These are phyloP conservation scores for Gonapodya sp. DNA, from an alignment of 192 early-diverging fungal genomes.

Conservation along the genomic window DNA sequence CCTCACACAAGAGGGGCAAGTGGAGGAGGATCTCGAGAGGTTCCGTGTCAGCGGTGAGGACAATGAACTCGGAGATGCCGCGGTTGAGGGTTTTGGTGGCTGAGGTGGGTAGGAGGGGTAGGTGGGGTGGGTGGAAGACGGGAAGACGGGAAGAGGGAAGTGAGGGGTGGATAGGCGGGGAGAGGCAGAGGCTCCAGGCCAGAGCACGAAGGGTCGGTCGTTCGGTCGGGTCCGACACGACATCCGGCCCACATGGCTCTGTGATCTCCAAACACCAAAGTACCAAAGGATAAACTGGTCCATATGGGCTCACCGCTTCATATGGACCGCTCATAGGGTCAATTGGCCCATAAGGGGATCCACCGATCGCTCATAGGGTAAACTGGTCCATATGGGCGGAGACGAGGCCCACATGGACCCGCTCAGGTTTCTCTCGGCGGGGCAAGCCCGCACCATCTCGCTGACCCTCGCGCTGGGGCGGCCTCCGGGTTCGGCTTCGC, in stretches of 20 bases:
- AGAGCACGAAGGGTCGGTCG: too few species aligned
- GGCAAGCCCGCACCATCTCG: not conserved
- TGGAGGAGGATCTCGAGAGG: slow-evolving; percentile 97
- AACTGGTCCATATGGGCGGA: not conserved
- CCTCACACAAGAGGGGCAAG: slow-evolving; percentile 95
- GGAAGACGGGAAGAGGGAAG: not conserved
- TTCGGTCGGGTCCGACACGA: too few species aligned
- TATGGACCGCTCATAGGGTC: not conserved
- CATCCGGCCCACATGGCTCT: too few species aligned
- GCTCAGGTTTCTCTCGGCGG: not conserved
- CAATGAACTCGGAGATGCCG: slow-evolving; percentile 96
- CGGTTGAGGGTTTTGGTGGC: slow-evolving; percentile 99
- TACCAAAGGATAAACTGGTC: not conserved
- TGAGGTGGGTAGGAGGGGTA: slow-evolving; percentile 15
- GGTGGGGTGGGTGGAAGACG: not conserved
- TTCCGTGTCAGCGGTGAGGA: slow-evolving; percentile 97
- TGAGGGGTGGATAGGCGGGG: not conserved
- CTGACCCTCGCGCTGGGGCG: not conserved
- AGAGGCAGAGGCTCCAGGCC: not conserved
- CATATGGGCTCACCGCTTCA: not conserved
- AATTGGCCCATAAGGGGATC: not conserved
- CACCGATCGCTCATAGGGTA: too few species aligned
- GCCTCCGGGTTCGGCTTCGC: not conserved
- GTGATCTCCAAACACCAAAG: too few species aligned
- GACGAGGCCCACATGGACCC: not conserved